Base-by-base conservation (phyloP, 2,329 filamentous ascomycete species). In the Beauveria sp. region DNA sequence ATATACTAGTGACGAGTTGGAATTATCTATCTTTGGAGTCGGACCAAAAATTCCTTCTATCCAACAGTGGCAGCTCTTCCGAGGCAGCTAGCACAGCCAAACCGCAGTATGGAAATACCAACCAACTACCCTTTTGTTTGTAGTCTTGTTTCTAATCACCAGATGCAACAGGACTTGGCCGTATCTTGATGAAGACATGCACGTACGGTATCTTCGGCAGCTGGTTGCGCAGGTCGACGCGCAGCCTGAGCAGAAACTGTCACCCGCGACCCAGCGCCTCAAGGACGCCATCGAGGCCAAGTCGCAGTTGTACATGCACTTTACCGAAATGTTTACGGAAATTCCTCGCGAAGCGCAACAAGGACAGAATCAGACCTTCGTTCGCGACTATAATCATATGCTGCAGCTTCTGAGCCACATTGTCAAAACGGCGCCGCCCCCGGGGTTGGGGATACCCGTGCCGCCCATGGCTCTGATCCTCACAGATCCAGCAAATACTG, bases 401-500 rank as follows among this genome's bases (percentile, higher is more conserved):
- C 45, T 61, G 22, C 50, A 28, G 7, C 42, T 61, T 5, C 10
- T 61, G 3, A 61, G 30, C 42, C 58, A 61, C 20, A 61, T 61
- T 49, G 43, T 55, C 28, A 61, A n/a, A 18, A 55, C 28, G 3
- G 58, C 58, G 4, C 58, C 78, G 2, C 80, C 79, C 0, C 76
- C 79, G 5, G 46, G 53, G 12, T 5, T 51, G n/a, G 22, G 22
- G 2, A 16, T 61, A 18, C 52, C 51, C 1, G 16, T 53, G 6
- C 49, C 51, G 46, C 60, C 60, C 0, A 61, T 61, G 30, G 45
- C 49, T 5, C 0, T 57, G 28, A 34, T 61, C 3, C 28, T 61
- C 7, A 52, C 83, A 67, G 82, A 81, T 64, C 78, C 75, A 18
- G 82, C 83, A 79, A 79, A 75, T 5, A 84, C 81, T 5, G 76